phyloP scores from a whole-genome alignment of 1,139 yeast genomes.

The Kazachstania sp. region DNA sequence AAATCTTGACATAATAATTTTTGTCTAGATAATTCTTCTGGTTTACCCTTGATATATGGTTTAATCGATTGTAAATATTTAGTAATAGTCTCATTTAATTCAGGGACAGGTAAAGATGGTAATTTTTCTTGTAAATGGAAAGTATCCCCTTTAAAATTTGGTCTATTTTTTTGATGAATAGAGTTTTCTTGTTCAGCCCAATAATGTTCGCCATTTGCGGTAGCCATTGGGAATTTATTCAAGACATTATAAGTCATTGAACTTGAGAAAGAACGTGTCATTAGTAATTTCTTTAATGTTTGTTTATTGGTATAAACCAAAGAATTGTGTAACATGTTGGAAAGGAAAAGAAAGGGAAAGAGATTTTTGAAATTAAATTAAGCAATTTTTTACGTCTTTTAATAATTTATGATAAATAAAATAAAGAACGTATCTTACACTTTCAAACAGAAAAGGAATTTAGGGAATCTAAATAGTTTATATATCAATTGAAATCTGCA shows the following conservation, averaged over 20 bases:
- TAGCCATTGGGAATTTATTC: slow-evolving; percentile 17
- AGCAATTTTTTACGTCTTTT: neutral
- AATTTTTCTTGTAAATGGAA: slow-evolving; percentile 64
- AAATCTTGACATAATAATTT: slow-evolving; percentile 59
- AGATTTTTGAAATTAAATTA: neutral
- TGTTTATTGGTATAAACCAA: neutral
- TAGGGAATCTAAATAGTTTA: too few relatives aligned
- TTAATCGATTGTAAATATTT: slow-evolving; percentile 65
- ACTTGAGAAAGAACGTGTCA: neutral
- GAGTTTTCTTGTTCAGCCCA: slow-evolving; percentile 19
- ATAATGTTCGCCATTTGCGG: slow-evolving; percentile 25
- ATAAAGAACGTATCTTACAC: too few relatives aligned
- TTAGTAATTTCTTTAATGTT: neutral
- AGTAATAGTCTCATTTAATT: slow-evolving; percentile 59
- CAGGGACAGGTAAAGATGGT: slow-evolving; percentile 85
- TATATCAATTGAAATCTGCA: too few relatives aligned
- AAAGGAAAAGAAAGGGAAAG: neutral
- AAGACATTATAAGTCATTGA: neutral
- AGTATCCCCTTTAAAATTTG: slow-evolving; percentile 52
- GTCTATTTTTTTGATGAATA: slow-evolving; percentile 17
- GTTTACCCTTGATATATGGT: slow-evolving; percentile 51
- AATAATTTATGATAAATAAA: too few relatives aligned
- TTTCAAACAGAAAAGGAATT: too few relatives aligned
- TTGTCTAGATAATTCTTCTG: slow-evolving; percentile 46
- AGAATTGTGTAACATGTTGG: neutral